Conservation (phyloP, 2,329 filamentous ascomycete species). For the Mycosphaerella sp. region DNA sequence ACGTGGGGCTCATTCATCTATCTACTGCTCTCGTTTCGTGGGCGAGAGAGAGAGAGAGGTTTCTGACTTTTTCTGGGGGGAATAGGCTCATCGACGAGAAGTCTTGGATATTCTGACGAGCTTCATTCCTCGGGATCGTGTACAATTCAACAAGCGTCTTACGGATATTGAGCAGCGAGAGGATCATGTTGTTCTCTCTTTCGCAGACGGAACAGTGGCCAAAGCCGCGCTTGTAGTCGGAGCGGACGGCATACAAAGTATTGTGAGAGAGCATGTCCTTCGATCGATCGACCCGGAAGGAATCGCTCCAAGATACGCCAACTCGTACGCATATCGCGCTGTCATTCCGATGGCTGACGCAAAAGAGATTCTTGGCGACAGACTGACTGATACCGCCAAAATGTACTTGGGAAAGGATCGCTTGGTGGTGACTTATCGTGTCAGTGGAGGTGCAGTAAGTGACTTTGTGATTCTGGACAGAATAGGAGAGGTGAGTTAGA, state of each 20-base stretch:
- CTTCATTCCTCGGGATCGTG: constrained; percentile 39
- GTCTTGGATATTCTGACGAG: constrained; percentile 46
- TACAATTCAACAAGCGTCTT: constrained; percentile 24
- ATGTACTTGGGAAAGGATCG: constrained; percentile 1
- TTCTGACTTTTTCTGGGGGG: background rate
- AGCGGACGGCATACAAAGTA: constrained; percentile 58
- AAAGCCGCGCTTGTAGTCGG: constrained; percentile 46
- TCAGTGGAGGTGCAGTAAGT: constrained; percentile 3
- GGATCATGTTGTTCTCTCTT: constrained; percentile 11
- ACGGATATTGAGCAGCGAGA: constrained; percentile 21
- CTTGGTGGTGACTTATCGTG: constrained; percentile 2
- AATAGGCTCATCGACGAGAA: constrained; percentile 40
- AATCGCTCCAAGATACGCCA: constrained; percentile 46
- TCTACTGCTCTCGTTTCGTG: background rate
- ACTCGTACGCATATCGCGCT: constrained; percentile 57
- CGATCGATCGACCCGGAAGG: constrained; percentile 41
- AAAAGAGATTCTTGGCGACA: constrained; percentile 18
- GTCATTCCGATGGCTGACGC: constrained; percentile 50
- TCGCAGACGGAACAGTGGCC: constrained; percentile 25
- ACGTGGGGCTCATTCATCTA: background rate
- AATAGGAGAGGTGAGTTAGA: background rate
- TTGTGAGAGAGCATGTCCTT: constrained; percentile 48
- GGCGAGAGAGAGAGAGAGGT: background rate
- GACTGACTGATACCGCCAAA: constrained; percentile 1
- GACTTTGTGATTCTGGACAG: background rate